Conservation (phyloP, 2,329 filamentous ascomycete genomes). For the Fusarium sarcochroum region DNA sequence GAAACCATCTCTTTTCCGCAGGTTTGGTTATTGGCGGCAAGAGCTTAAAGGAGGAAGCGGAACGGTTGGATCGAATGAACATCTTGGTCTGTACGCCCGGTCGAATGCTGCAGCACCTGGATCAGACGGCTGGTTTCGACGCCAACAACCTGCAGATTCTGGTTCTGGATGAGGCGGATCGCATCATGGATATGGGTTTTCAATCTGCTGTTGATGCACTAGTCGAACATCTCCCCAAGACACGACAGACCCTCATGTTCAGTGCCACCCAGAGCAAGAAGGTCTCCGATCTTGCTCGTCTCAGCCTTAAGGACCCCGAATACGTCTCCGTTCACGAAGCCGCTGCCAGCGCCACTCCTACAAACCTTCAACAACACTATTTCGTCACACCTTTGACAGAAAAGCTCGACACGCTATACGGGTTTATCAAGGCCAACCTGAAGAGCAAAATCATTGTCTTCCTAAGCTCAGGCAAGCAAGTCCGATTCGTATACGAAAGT, state of each 20-base stretch:
- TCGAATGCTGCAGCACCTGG: slow-evolving; percentile 94
- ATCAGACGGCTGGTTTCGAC: slow-evolving; percentile 91
- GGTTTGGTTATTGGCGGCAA: slow-evolving; percentile 95
- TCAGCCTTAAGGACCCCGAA: slow-evolving; percentile 91
- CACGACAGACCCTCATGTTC: slow-evolving; percentile 93
- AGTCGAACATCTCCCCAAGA: slow-evolving; percentile 87
- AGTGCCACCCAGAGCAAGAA: slow-evolving; percentile 96
- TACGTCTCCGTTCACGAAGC: slow-evolving; percentile 95
- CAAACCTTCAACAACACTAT: slow-evolving; percentile 90
- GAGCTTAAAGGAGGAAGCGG: slow-evolving; percentile 87
- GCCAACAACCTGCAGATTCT: slow-evolving; percentile 93
- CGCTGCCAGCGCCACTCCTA: slow-evolving; percentile 83
- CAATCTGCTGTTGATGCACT: slow-evolving; percentile 91
- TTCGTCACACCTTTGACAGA: slow-evolving; percentile 86
- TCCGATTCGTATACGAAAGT: slow-evolving; percentile 94
- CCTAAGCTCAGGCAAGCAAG: slow-evolving; percentile 94
- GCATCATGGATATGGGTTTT: slow-evolving; percentile 98
- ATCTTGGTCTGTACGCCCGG: slow-evolving; percentile 97
- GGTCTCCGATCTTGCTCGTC: slow-evolving; percentile 89
- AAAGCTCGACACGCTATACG: slow-evolving; percentile 93
- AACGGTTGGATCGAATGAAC: slow-evolving; percentile 91
- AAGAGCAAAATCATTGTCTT: slow-evolving; percentile 98
- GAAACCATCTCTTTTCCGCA: slow-evolving; percentile 90
- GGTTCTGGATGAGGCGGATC: slow-evolving; percentile 94
- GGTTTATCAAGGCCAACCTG: slow-evolving; percentile 90